Base-by-base conservation (phyloP, 441 rosid genomes). In the Manihot esculenta region DNA sequence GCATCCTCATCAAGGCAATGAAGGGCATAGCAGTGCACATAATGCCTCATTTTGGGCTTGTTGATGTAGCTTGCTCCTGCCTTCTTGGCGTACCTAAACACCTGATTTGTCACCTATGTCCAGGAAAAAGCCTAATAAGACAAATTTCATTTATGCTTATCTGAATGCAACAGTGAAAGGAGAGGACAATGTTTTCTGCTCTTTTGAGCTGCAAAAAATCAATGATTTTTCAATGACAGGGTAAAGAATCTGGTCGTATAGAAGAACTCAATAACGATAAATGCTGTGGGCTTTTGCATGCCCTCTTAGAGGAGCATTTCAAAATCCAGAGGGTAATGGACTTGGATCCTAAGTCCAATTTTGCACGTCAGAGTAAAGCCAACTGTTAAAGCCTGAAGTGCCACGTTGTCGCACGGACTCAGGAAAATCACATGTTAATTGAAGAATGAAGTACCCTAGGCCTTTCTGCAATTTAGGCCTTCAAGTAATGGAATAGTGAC, bases 21-120 rank as follows among this genome's bases (percentile, higher is more conserved):
- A 18, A 94, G 81, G 5, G 99, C 97, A 61, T 94, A 94, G 84
- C 99, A 94, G 13, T 94, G 99, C 54, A 94, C 99, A 70, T 94
- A 94, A 75, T 92, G 97, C 69, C 99, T 78, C 97, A 94, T 94
- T 79, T 94, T 94, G 12, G 99, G 99, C 85, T 94, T 94, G 93
- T 94, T 94, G 47, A 94, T 94, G 80, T 90, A 89, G 83, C 90
- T 90, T 14, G 97, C 99, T 12, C 99, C 99, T 0, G 93, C 88
- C 79, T 88, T 92, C 84, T 90, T 94, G 0, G 99, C 99, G 64
- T 78, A 88, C 78, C 99, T 82, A 53, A 94, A 94, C 76, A 94
- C 99, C 77, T 94, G 97, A 72, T 94, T 94, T 24, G 99, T 94
- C 79, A 94, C 97, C 98, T 93, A 72, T 51, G 62, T 44, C 50